Percentiles rank a stretch among this genome's conserved stretches.
Conservation (phyloP, 2,329 filamentous ascomycete species). For the Paracorniculantispora psalliotae region DNA sequence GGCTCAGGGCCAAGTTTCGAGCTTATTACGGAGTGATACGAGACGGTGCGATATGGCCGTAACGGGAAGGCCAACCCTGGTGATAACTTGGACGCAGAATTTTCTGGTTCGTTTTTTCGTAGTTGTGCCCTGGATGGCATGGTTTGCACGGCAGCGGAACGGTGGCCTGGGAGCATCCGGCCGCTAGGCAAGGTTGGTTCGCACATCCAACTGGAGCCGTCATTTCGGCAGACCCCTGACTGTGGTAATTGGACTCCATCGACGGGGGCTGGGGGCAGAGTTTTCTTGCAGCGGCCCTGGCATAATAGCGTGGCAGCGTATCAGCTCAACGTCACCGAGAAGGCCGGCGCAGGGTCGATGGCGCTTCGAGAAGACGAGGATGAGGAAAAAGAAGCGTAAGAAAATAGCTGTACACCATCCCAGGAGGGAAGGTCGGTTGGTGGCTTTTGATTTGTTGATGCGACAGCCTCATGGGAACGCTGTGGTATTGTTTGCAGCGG, state of each 20-base stretch:
- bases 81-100: background rate
- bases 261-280: constrained; percentile 12
- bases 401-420: background rate
- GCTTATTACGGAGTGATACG: constrained; percentile 4
- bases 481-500: background rate
- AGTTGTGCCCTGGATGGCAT: background rate
- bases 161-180: background rate
- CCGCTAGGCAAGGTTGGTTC: constrained; percentile 9
- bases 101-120: background rate
- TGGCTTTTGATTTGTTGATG: background rate
- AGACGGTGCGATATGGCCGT: background rate
- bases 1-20: constrained; percentile 3
- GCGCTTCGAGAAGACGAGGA: background rate
- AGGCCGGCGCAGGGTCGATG: background rate
- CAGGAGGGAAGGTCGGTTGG: background rate
- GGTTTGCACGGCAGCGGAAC: background rate
- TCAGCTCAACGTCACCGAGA: background rate
- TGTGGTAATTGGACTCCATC: constrained; percentile 11
- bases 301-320: background rate
- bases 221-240: constrained; percentile 12
- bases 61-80: constrained; percentile 5
- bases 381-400: background rate
- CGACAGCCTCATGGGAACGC: background rate
- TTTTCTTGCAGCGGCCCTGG: constrained; percentile 6
- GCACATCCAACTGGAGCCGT: constrained; percentile 4